Evolutionary conservation across 2,329 filamentous ascomycete genomes (phyloP), one percentile per base, ranked within the genome.

Genomic region (Aaosphaeria arxii): DNA sequence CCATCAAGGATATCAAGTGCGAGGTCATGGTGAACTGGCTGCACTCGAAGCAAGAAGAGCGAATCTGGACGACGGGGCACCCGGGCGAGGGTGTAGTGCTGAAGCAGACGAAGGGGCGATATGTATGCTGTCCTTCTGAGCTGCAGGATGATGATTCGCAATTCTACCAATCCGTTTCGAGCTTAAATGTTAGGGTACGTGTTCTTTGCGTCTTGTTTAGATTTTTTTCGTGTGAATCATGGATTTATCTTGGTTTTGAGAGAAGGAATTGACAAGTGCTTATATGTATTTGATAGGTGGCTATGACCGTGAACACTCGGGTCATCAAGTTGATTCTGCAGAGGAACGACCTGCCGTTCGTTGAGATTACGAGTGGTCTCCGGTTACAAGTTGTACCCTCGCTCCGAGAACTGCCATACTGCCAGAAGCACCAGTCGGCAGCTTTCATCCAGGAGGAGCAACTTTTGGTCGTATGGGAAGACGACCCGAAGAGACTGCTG

Each of bases 381-480:
- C 79, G 79, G 29, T 68, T 87, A 5, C 85, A 88, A 59, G 79
- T 87, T 4, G 70, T 87, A 24, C 78, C 78, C 2, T 77, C 77
- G 43, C 77, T 86, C 48, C 70, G 73, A 2, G 76, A 80, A 43
- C 71, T 88, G 4, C 79, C 81, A 0, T 67, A 73, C 28, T 85
- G 82, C 5, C 79, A 88, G 50, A 91, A 89, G 66, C 83, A 89
- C 64, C 88, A 92, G 64, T 91, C 87, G 55, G 88, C 88, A 9
- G 88, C 89, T 6, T 91, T 92, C 64, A 78, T 92, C 39, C 84
- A 86, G 2, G 82, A 81, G 0, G 84, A 88, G 52, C 82, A 82
- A 4, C 74, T 91, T 5, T 74, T 94, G 1, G 75, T 92, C 1
- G 87, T 92, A 1, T 94, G 89, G 89, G 88, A 92, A 56, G 88